Percentiles rank a stretch among this genome's conserved stretches.
Evolutionary conservation across 495 filamentous ascomycete genomes (phyloP).

Genomic region (Cudoniella acicularis): DNA sequence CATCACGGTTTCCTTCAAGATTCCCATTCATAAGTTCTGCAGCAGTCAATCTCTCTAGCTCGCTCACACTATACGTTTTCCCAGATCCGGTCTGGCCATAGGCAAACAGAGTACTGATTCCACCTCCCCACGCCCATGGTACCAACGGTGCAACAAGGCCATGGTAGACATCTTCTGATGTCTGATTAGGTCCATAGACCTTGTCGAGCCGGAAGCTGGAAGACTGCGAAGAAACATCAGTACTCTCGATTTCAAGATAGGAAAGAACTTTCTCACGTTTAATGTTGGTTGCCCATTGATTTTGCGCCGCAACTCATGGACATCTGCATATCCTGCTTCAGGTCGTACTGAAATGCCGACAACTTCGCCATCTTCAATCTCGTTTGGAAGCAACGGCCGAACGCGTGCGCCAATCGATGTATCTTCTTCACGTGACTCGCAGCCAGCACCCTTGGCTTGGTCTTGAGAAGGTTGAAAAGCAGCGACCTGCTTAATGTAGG

Average conservation of each 20-base stretch:
- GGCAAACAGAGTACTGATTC: conserved; percentile 32
- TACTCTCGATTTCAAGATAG: background rate
- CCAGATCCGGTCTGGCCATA: conserved; percentile 31
- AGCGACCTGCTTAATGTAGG: no score
- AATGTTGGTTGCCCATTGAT: background rate
- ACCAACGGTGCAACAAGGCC: conserved; percentile 23
- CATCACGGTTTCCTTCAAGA: conserved; percentile 23
- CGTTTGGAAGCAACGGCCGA: background rate
- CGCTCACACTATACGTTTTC: conserved; percentile 30
- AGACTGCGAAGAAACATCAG: background rate
- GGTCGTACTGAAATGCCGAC: background rate
- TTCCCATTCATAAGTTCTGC: conserved; percentile 26
- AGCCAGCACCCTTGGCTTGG: no score
- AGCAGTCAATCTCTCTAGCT: conserved; percentile 22
- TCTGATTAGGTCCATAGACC: background rate
- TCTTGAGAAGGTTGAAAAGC: no score
- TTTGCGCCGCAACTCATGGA: background rate
- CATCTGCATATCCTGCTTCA: background rate
- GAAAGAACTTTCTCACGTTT: background rate
- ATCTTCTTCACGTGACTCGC: no score
- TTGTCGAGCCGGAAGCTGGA: background rate
- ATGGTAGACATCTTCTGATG: conserved; percentile 26
- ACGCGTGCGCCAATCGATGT: background rate
- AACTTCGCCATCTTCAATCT: background rate
- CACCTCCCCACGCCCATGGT: conserved; percentile 26